Evolutionary conservation across 164 flowering plant genomes (phyloP).

Genomic region (Liriodendron chinense): DNA sequence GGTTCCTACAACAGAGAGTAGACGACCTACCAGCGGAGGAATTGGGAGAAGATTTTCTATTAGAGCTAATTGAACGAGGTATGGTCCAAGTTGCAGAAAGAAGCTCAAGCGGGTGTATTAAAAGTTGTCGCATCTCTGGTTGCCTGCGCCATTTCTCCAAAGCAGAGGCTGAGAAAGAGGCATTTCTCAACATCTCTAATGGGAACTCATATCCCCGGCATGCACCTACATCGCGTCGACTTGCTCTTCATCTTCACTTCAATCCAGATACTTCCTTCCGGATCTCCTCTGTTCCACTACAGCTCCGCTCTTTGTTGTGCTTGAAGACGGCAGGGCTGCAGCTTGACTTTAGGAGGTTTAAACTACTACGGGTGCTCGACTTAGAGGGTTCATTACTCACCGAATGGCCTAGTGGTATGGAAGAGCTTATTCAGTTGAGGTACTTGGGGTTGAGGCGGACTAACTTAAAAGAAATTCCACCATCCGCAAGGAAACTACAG

Average conservation of each 20-base stretch:
- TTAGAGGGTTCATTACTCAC: not conserved
- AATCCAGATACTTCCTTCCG: not conserved
- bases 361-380: not conserved
- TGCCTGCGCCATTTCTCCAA: not conserved
- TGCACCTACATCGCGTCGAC: not conserved
- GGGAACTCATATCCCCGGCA: too few relatives aligned
- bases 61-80: conserved; percentile 7
- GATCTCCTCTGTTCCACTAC: not conserved
- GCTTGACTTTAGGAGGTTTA: not conserved
- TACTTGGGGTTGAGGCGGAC: not conserved
- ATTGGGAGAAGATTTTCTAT: conserved; percentile 9
- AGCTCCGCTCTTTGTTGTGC: not conserved
- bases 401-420: not conserved
- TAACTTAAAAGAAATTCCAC: not conserved
- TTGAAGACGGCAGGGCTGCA: not conserved
- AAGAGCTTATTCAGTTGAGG: not conserved
- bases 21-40: conserved; percentile 9
- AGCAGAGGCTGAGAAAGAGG: conserved; percentile 7
- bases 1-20: not conserved
- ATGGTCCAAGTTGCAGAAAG: conserved; percentile 6
- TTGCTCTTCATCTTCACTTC: not conserved
- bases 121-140: conserved; percentile 8
- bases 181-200: not conserved
- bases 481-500: not conserved
- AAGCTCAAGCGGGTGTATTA: not conserved